Base-by-base conservation (phyloP, 441 rosid species). In the Cnidoscolus chayamansa region DNA sequence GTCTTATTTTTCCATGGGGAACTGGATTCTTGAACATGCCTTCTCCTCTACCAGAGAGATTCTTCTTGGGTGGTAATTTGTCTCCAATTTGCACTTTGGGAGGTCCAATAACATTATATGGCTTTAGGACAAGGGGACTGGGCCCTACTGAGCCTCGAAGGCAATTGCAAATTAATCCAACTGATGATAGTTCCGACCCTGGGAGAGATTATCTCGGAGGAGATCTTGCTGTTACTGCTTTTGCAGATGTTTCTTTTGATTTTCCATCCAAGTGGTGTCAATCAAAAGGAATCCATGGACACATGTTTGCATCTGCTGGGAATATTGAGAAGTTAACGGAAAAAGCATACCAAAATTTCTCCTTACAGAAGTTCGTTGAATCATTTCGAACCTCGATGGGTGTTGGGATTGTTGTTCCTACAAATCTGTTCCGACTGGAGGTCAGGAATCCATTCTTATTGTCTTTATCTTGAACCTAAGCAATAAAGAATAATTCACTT, bases 231-330 rank as follows among this genome's bases (percentile, higher is more conserved):
- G 82, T 86, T 19, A 83, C 96, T 81, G 88, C 93, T 63, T 87
- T 92, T 78, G 97, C 91, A 2, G 97, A 94, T 77, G 81, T 94
- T 74, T 94, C 99, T 59, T 92, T 94, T 80, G 94, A 94, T 81
- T 83, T 92, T 69, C 98, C 98, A 20, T 75, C 84, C 60, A 87
- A 81, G 70, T 92, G 97, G 96, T 81, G 84, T 53, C 86, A 84
- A 76, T 90, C 88, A 71, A 90, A 87, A 76, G 97, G 99, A 74
- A 81, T 95, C 68, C 95, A 92, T 69, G 97, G 96, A 17, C 97
- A 94, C 81, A 63, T 82, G 32, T 92, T 94, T 74, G 94, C 89
- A 49, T 87, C 89, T 70, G 97, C 92, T 57, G 97, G 99, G 71
- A 94, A 86, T 73, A 76, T 84, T 71, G 86, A 88, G 20, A 88